Conservation (phyloP, 768 basidiomycete species). For the Psilocybe tampanensis region DNA sequence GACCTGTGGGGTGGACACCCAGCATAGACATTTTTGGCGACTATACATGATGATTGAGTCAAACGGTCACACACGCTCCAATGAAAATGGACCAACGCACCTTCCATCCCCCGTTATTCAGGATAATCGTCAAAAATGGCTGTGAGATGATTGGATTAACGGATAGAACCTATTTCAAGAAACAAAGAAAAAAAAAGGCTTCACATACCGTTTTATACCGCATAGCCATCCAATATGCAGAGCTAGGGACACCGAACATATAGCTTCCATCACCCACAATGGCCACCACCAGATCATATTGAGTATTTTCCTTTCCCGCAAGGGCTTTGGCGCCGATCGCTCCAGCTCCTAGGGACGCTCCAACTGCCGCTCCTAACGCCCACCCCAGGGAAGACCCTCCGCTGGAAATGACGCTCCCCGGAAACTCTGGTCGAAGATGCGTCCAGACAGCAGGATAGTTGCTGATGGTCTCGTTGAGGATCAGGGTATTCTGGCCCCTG, state of each 20-base stretch:
- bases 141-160: constrained; percentile 20
- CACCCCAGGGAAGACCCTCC: constrained; percentile 73
- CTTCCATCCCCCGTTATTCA: constrained; percentile 77
- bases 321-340: background rate
- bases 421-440: constrained; percentile 53
- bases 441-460: constrained; percentile 57
- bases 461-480: constrained; percentile 68
- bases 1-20: constrained; percentile 60
- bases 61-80: too few relatives aligned
- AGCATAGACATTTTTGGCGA: constrained; percentile 68
- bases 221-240: constrained; percentile 74
- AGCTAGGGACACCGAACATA: constrained; percentile 65
- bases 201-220: constrained; percentile 59
- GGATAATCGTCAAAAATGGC: constrained; percentile 71
- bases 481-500: constrained; percentile 38
- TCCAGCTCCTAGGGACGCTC: constrained; percentile 50
- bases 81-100: constrained; percentile 30
- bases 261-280: constrained; percentile 75
- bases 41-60: too few relatives aligned
- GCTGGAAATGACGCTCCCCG: constrained; percentile 55
- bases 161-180: too few relatives aligned
- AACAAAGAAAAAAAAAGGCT: background rate
- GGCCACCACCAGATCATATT: constrained; percentile 55
- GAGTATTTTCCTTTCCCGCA: constrained; percentile 22
- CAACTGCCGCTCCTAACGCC: constrained; percentile 66